Base-by-base conservation (phyloP, 768 basidiomycete species). In the Termitomyces heimii region DNA sequence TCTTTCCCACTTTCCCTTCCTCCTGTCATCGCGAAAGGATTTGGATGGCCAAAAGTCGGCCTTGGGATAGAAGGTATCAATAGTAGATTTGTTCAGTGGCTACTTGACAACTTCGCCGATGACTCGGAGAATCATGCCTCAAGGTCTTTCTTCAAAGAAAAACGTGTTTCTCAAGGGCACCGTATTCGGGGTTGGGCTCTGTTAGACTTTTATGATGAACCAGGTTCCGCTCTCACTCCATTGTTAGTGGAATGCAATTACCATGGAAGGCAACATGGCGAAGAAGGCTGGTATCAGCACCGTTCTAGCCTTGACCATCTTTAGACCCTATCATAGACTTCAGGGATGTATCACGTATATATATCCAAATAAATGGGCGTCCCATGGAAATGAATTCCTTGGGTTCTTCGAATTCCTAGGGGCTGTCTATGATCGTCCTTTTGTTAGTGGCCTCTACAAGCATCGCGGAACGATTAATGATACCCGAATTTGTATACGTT, bases 31-130 rank as follows among this genome's bases (percentile, higher is more conserved):
- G 91, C 95, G 5, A 82, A 81, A 62, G 94, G 94, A 0, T 84
- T 92, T 64, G 92, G 93, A 14, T 93, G 86, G 85, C 91, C 92
- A 0, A 73, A 77, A 37, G 75, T 79, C 71, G 86, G 87, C 2
- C 65, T 94, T 7, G 94, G 94, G 5, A 75, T 94, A n/a, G 85
- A 91, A 66, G 94, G 94, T 2, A 85, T 94, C 40, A 98, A 98
- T 65, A 77, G 76, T 24, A 78, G 86, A n/a, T 72, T 92, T 3
- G 85, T 80, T 3, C 73, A 71, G 54, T 96, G 92, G 88, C 67
- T 94, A 20, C 66, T 93, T 44, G 78, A 82, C 39, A 70, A 73
- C 58, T 69, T 93, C 50, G 66, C 69, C 12, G 67, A 58, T 39
- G 63, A 57, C 13, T 44, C 14, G 44, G 14, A 28, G n/a, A 29